Conservation (phyloP, 352 stramenopile species). For the Pythium volutum region DNA sequence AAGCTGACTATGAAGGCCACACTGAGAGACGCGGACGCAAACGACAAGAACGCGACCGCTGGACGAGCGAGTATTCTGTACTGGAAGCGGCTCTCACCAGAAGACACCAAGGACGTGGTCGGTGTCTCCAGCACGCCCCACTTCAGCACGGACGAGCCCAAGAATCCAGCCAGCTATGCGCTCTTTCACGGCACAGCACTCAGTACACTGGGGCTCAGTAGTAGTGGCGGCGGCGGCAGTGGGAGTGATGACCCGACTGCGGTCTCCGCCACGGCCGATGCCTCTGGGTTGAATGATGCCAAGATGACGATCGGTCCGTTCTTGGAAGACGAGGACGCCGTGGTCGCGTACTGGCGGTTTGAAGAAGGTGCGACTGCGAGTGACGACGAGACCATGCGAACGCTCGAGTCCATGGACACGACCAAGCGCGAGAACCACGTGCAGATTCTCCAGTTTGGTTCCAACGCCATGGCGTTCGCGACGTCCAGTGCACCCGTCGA, state of each 20-base stretch:
- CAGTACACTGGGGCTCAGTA: background rate
- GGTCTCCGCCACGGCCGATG: background rate
- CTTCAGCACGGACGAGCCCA: constrained; percentile 49
- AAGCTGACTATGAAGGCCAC: constrained; percentile 31
- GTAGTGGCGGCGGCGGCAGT: background rate
- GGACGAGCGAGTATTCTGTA: constrained; percentile 38
- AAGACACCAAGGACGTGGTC: constrained; percentile 66
- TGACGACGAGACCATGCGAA: constrained; percentile 13
- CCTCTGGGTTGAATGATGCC: background rate
- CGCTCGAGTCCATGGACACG: constrained; percentile 65
- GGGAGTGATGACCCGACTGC: background rate
- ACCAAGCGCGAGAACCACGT: constrained; percentile 82
- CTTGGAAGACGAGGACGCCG: constrained; percentile 78
- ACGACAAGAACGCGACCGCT: background rate
- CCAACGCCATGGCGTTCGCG: constrained; percentile 33
- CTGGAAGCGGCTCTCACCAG: constrained; percentile 68
- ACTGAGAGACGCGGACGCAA: background rate
- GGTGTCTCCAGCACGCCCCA: constrained; percentile 41
- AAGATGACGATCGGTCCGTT: constrained; percentile 82
- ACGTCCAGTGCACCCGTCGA: constrained; percentile 68
- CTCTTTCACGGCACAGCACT: constrained; percentile 27
- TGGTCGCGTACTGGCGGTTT: constrained; percentile 85
- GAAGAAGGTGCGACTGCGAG: constrained; percentile 56
- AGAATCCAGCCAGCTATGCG: constrained; percentile 51
- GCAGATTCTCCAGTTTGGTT: constrained; percentile 38